These are phyloP conservation scores for Flaveria ramosissima DNA, from an alignment of 129 eudicot species.

Conservation along the genomic window DNA sequence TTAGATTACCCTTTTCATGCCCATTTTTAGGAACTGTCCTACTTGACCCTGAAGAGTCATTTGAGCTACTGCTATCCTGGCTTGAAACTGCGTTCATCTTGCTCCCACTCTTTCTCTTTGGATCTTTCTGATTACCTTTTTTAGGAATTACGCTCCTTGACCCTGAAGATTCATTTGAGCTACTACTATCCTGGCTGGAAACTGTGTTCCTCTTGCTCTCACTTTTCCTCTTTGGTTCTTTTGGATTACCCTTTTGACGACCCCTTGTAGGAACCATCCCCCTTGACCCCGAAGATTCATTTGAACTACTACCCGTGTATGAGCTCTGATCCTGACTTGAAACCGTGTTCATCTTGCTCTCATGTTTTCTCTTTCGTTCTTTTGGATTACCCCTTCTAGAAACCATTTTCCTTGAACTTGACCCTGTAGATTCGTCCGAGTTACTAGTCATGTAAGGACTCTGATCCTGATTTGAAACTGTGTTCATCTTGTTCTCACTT, in stretches of 20 bases:
- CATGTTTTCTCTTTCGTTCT: constrained; percentile 15
- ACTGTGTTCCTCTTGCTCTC: no score
- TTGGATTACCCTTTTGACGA: no score
- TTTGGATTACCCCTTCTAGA: constrained; percentile 15
- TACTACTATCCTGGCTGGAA: no score
- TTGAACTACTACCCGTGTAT: background rate
- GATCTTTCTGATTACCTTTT: no score
- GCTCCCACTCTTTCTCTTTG: no score
- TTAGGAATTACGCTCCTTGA: background rate
- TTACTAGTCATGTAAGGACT: background rate
- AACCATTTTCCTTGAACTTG: background rate
- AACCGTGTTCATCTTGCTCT: background rate
- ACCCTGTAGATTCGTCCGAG: background rate
- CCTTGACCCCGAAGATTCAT: background rate
- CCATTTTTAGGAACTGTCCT: no score
- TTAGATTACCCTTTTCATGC: no score
- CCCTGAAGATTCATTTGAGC: background rate
- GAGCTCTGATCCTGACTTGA: background rate
- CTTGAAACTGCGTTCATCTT: no score
- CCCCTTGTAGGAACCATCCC: constrained; percentile 1
- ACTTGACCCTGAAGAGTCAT: no score
- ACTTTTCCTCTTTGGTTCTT: no score
- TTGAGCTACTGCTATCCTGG: no score
- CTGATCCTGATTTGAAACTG: constrained; percentile 3
- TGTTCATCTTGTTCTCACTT: background rate